Conservation (phyloP, 129 eudicot genomes). For the Flaveria brownii region DNA sequence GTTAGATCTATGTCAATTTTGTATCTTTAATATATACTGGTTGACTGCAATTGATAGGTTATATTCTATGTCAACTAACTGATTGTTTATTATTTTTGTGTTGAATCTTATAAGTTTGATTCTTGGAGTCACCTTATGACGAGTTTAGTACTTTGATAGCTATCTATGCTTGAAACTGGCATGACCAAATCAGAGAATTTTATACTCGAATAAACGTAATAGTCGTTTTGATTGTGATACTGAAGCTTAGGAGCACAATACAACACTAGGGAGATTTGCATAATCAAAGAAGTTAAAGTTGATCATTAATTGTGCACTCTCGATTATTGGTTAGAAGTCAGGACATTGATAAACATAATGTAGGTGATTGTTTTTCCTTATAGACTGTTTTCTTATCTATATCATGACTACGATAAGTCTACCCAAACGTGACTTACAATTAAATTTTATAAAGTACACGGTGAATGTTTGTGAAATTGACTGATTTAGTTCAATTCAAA, state of each 20-base stretch:
- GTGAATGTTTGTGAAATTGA: not conserved
- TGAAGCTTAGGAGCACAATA: not conserved
- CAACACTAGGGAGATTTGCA: not conserved
- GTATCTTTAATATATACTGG: not conserved
- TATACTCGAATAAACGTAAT: not conserved
- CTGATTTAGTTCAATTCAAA: not conserved
- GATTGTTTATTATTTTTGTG: not conserved
- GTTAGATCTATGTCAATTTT: not conserved
- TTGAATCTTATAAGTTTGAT: slow-evolving; percentile 15
- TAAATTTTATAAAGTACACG: not conserved
- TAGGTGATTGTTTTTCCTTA: not conserved
- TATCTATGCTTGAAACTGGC: not conserved
- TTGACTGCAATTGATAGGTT: not conserved
- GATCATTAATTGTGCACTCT: not conserved
- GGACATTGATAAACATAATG: not conserved
- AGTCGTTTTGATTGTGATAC: not conserved
- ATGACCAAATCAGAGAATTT: not conserved
- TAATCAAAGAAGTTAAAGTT: slow-evolving; percentile 7
- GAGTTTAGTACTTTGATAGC: not conserved
- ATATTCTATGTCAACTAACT: not conserved
- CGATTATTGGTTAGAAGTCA: not conserved
- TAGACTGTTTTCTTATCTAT: not conserved
- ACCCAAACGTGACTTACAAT: not conserved
- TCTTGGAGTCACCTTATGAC: not conserved
- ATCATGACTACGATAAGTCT: not conserved